phyloP scores from a whole-genome alignment of 441 rosid species.

The Flueggea neowawraea region DNA sequence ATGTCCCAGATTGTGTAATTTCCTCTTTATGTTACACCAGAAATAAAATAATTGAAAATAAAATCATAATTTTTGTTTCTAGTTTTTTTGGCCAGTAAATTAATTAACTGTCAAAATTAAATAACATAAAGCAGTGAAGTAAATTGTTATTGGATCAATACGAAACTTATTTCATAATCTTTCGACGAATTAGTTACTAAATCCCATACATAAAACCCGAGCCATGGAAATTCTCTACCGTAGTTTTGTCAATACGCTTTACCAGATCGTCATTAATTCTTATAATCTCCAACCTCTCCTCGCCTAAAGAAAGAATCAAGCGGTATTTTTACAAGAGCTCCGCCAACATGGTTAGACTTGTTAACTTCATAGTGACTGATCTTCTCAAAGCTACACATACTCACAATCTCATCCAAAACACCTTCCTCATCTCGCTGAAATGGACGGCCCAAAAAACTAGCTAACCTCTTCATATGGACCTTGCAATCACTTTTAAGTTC shows the following conservation, averaged over 20 bases:
- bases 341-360: background rate
- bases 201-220: constrained; percentile 3
- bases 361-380: too few relatives aligned
- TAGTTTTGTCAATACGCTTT: background rate
- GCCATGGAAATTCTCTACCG: background rate
- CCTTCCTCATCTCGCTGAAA: background rate
- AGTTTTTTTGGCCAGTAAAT: too few relatives aligned
- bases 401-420: background rate
- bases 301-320: constrained; percentile 1
- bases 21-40: too few relatives aligned
- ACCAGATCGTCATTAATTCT: background rate
- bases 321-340: background rate
- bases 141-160: too few relatives aligned
- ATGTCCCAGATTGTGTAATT: too few relatives aligned
- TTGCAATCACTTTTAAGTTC: constrained; percentile 1
- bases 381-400: constrained; percentile 1
- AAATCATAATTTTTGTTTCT: too few relatives aligned
- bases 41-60: too few relatives aligned
- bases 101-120: too few relatives aligned
- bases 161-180: too few relatives aligned
- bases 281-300: background rate
- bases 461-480: background rate
- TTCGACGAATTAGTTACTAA: background rate
- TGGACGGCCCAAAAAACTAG: constrained; percentile 3
- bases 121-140: too few relatives aligned